Conservation (phyloP, 192 early-diverging fungal genomes). For the Podila horticola region DNA sequence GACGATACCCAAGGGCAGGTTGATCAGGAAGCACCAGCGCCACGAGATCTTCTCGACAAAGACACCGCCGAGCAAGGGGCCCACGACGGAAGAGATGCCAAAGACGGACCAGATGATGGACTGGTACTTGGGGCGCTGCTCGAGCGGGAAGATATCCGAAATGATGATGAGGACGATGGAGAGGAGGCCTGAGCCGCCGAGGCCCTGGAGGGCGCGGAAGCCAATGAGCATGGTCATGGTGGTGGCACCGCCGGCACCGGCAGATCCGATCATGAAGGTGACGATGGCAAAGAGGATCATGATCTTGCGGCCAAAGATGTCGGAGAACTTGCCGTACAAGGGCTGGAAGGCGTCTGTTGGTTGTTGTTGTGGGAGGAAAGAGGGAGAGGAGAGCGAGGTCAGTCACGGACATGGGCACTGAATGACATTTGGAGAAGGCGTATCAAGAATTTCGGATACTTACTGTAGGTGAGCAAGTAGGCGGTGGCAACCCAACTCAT, state of each 20-base stretch:
- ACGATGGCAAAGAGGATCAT: conserved; percentile 77
- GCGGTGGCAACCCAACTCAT: conserved; percentile 84
- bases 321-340: conserved; percentile 79
- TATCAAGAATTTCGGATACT: not conserved
- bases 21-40: conserved; percentile 87
- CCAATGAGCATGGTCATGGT: conserved; percentile 72
- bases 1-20: conserved; percentile 81
- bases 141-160: conserved; percentile 82
- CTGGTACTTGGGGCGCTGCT: conserved; percentile 87
- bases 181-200: conserved; percentile 85
- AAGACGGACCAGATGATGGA: conserved; percentile 80
- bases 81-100: conserved; percentile 80
- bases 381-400: not conserved
- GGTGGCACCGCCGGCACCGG: conserved; percentile 80
- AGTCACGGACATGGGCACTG: not conserved
- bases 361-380: not conserved
- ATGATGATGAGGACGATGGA: conserved; percentile 85
- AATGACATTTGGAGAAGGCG: not conserved
- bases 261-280: conserved; percentile 82
- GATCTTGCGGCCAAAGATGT: conserved; percentile 88
- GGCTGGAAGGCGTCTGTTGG: conserved; percentile 64
- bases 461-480: conserved; percentile 67
- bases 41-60: conserved; percentile 76
- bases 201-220: conserved; percentile 80
- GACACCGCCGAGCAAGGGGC: conserved; percentile 86